phyloP scores from a whole-genome alignment of 2,329 filamentous ascomycete genomes.

The Diaporthe destruens region DNA sequence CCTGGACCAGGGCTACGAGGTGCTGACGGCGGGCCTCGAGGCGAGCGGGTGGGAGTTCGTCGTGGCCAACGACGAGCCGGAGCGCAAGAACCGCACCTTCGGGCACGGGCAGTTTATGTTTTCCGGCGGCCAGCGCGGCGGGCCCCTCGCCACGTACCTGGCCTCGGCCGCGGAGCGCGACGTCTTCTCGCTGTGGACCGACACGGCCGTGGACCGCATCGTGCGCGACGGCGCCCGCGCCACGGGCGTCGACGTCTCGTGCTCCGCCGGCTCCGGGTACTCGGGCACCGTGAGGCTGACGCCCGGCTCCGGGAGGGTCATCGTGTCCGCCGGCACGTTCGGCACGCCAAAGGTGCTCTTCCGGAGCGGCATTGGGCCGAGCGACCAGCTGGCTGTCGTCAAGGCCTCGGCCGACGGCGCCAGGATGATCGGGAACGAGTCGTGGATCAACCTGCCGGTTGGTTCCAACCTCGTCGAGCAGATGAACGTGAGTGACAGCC shows the following conservation, averaged over 20 bases:
- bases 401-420: slow-evolving; percentile 62
- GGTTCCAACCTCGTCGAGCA: slow-evolving; percentile 71
- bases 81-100: slow-evolving; percentile 75
- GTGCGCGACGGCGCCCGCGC: slow-evolving; percentile 71
- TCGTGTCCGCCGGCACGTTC: slow-evolving; percentile 77
- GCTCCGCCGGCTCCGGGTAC: slow-evolving; percentile 63
- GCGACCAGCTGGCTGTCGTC: slow-evolving; percentile 68
- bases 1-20: slow-evolving; percentile 74
- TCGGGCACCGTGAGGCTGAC: slow-evolving; percentile 72
- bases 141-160: slow-evolving; percentile 79
- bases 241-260: slow-evolving; percentile 76
- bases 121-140: slow-evolving; percentile 73
- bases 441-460: slow-evolving; percentile 70
- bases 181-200: slow-evolving; percentile 77
- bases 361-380: slow-evolving; percentile 75
- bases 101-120: slow-evolving; percentile 77
- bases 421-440: slow-evolving; percentile 61
- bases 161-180: slow-evolving; percentile 67
- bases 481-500: slow-evolving; percentile 46
- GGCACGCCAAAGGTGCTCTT: slow-evolving; percentile 77
- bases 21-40: slow-evolving; percentile 70
- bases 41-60: slow-evolving; percentile 74
- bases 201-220: slow-evolving; percentile 75
- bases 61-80: slow-evolving; percentile 66
- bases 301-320: slow-evolving; percentile 70